Evolutionary conservation across 805 yeast genomes (phyloP).

Genomic region (Teunomyces funiuensis): DNA sequence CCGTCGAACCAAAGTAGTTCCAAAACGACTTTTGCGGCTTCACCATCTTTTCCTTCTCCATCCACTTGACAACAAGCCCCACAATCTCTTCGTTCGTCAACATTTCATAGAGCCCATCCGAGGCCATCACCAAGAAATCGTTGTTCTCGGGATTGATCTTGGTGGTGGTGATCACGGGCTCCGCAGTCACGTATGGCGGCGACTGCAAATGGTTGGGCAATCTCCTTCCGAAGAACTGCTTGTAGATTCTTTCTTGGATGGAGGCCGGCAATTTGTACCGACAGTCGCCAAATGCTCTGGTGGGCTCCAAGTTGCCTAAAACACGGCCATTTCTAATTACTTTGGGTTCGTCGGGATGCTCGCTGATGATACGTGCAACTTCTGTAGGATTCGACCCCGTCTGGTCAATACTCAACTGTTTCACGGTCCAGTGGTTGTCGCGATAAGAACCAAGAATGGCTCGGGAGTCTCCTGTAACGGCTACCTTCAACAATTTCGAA

Average conservation of each 20-base stretch:
- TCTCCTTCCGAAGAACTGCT: constrained; percentile 77
- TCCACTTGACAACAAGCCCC: constrained; percentile 90
- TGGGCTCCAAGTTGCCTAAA: constrained; percentile 90
- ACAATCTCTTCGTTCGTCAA: constrained; percentile 90
- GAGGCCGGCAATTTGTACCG: constrained; percentile 82
- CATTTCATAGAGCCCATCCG: constrained; percentile 93
- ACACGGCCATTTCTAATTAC: constrained; percentile 86
- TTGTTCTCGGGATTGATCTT: constrained; percentile 67
- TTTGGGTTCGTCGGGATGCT: constrained; percentile 89
- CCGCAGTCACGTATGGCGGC: constrained; percentile 98
- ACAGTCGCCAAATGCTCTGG: constrained; percentile 97
- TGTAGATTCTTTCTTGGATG: constrained; percentile 70
- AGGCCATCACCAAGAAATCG: constrained; percentile 87
- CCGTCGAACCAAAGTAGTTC: constrained; percentile 41
- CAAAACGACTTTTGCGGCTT: constrained; percentile 50
- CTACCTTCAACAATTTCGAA: constrained; percentile 72
- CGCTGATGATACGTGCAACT: constrained; percentile 74
- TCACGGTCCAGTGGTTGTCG: constrained; percentile 81
- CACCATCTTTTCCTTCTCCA: constrained; percentile 68
- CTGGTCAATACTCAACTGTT: constrained; percentile 84
- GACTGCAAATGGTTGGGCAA: constrained; percentile 73
- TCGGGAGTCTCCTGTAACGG: constrained; percentile 95
- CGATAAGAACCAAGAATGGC: constrained; percentile 79
- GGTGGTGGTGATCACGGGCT: constrained; percentile 86
- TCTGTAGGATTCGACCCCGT: constrained; percentile 91